A percentile compares a stretch with the other conserved stretches of the same genome.
Evolutionary conservation across 257 asterid species (phyloP).

Genomic region (Cynanchum wilfordii): DNA sequence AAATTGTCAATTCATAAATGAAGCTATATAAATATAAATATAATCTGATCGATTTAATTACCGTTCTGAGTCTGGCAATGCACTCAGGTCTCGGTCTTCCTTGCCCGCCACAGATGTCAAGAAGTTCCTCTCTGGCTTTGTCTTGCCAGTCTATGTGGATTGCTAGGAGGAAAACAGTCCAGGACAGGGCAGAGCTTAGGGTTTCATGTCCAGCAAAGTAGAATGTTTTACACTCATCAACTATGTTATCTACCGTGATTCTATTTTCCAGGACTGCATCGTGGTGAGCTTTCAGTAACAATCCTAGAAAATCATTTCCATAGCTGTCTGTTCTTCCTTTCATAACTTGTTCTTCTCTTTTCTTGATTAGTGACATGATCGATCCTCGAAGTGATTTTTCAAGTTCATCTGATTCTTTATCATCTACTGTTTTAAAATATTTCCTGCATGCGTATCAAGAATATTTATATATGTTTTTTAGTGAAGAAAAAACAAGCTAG

Average conservation of each 20-base stretch:
- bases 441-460: conserved; percentile 27
- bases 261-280: conserved; percentile 20
- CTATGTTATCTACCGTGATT: conserved; percentile 33
- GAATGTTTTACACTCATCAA: conserved; percentile 60
- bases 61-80: conserved; percentile 14
- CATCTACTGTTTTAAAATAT: conserved; percentile 27
- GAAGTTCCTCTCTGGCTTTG: conserved; percentile 33
- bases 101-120: conserved; percentile 16
- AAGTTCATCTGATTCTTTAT: conserved; percentile 33
- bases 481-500: background rate
- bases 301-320: conserved; percentile 54
- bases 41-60: background rate
- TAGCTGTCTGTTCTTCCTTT: conserved; percentile 26
- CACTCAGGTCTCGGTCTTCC: conserved; percentile 13
- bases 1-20: no score
- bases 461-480: background rate
- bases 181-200: conserved; percentile 35
- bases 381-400: conserved; percentile 32
- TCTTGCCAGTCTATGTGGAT: conserved; percentile 62
- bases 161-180: conserved; percentile 45
- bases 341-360: conserved; percentile 28
- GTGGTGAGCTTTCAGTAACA: conserved; percentile 34
- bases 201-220: conserved; percentile 61
- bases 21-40: no score
- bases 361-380: conserved; percentile 30